Conservation (phyloP, 2,329 filamentous ascomycete species). For the Septoria linicola region DNA sequence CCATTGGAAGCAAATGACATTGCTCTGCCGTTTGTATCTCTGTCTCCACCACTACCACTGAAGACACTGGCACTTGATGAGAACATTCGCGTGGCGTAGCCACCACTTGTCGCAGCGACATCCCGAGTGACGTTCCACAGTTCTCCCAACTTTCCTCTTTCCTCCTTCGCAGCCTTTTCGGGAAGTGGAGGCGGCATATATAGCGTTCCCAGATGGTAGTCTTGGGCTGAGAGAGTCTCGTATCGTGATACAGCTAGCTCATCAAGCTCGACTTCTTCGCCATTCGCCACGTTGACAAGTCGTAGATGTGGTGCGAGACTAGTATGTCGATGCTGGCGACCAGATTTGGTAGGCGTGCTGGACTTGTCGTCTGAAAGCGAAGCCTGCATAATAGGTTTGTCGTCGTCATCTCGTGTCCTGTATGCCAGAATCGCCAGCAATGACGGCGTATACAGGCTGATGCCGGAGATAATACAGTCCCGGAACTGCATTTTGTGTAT, state of each 20-base stretch:
- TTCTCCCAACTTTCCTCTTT: conserved; percentile 75
- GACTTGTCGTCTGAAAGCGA: conserved; percentile 31
- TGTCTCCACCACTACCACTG: conserved; percentile 44
- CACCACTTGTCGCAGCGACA: conserved; percentile 50
- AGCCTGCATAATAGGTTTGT: conserved; percentile 49
- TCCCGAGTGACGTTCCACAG: conserved; percentile 71
- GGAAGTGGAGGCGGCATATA: conserved; percentile 69
- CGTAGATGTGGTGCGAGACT: conserved; percentile 84
- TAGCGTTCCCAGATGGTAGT: conserved; percentile 86
- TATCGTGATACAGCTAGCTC: conserved; percentile 81
- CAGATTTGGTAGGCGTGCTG: conserved; percentile 60
- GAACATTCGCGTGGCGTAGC: conserved; percentile 84
- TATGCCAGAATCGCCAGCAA: conserved; percentile 90
- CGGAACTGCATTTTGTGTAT: conserved; percentile 84
- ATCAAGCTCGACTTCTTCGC: conserved; percentile 81
- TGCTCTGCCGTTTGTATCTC: conserved; percentile 38
- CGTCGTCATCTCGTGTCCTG: conserved; percentile 70
- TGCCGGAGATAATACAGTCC: conserved; percentile 96
- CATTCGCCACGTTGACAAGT: conserved; percentile 82
- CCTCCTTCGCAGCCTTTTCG: conserved; percentile 55
- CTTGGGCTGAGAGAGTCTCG: conserved; percentile 78
- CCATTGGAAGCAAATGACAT: conserved; percentile 33
- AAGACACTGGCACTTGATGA: conserved; percentile 77
- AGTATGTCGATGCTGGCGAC: conserved; percentile 69
- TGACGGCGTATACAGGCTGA: conserved; percentile 92